Evolutionary conservation across 495 filamentous ascomycete species (phyloP).

Genomic region (Penicillium cosmopolitanum): DNA sequence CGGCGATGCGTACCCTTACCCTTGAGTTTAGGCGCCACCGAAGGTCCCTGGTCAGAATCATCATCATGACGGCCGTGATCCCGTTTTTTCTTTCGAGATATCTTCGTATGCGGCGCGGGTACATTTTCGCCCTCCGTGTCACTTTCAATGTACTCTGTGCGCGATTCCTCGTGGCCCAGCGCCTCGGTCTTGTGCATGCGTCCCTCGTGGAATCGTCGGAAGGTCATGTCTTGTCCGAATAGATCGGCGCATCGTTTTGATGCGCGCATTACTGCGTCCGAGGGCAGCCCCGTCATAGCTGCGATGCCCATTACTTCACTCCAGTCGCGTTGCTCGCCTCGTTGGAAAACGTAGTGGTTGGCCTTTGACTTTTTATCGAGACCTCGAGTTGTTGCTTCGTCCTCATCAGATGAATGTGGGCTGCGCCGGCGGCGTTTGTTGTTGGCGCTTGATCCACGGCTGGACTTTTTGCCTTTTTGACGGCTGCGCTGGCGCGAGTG

Average conservation of each 20-base stretch:
- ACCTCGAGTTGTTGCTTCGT: neutral
- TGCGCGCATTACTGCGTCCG: conserved; percentile 63
- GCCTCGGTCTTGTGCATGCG: conserved; percentile 27
- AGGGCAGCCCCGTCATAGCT: conserved; percentile 66
- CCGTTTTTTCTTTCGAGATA: neutral
- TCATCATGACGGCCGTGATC: too few species aligned
- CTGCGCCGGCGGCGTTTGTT: neutral
- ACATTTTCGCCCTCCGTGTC: conserved; percentile 32
- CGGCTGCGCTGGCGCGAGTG: neutral
- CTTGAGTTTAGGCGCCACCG: conserved; percentile 8
- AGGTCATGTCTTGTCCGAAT: conserved; percentile 66
- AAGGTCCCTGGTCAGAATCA: neutral
- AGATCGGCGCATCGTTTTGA: conserved; percentile 70
- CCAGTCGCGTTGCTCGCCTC: conserved; percentile 68
- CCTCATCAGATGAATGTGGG: neutral
- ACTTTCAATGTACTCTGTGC: conserved; percentile 12
- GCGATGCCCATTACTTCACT: conserved; percentile 77
- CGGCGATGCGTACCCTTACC: conserved; percentile 38
- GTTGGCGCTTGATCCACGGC: too few species aligned
- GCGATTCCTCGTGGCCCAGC: conserved; percentile 6
- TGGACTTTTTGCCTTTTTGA: too few species aligned
- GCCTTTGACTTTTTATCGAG: neutral
- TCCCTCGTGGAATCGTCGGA: conserved; percentile 59
- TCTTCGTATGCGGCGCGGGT: neutral
- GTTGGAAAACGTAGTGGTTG: neutral